Conservation (phyloP, 2,329 filamentous ascomycete species). For the Bipolaris bicolor region DNA sequence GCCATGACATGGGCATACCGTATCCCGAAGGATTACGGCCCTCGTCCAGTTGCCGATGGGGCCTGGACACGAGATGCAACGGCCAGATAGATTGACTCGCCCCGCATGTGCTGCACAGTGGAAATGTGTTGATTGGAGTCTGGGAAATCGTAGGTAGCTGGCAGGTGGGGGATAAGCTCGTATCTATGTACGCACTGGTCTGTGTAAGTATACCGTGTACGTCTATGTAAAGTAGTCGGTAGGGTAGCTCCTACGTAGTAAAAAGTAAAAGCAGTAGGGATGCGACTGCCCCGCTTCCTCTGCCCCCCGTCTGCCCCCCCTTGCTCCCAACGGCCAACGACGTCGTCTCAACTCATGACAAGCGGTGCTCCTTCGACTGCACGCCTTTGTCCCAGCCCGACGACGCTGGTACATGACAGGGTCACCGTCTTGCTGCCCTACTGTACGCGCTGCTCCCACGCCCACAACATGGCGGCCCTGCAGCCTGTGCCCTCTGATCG, state of each 20-base stretch:
- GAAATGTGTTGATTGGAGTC: no score
- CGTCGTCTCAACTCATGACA: conserved; percentile 22
- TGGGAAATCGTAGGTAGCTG: no score
- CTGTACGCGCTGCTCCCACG: conserved; percentile 12
- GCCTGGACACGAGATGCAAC: no score
- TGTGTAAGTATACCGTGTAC: neutral
- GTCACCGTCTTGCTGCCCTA: conserved; percentile 18
- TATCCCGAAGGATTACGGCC: no score
- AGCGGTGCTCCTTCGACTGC: conserved; percentile 22
- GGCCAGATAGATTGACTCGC: no score
- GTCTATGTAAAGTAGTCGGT: neutral
- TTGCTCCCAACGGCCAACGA: conserved; percentile 23
- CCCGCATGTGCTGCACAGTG: no score
- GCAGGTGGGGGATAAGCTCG: no score
- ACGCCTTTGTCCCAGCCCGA: conserved; percentile 30
- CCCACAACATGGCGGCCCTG: conserved; percentile 22
- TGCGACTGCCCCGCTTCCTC: conserved; percentile 13
- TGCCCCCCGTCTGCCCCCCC: conserved; percentile 8
- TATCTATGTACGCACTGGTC: no score
- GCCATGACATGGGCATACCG: no score
- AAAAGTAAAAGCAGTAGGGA: no score
- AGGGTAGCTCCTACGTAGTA: neutral
- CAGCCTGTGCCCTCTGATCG: conserved; percentile 20
- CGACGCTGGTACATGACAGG: conserved; percentile 27
- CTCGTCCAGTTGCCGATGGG: no score